These are phyloP conservation scores for Plasmopara halstedii DNA, from an alignment of 352 stramenopile species.

Conservation along the genomic window DNA sequence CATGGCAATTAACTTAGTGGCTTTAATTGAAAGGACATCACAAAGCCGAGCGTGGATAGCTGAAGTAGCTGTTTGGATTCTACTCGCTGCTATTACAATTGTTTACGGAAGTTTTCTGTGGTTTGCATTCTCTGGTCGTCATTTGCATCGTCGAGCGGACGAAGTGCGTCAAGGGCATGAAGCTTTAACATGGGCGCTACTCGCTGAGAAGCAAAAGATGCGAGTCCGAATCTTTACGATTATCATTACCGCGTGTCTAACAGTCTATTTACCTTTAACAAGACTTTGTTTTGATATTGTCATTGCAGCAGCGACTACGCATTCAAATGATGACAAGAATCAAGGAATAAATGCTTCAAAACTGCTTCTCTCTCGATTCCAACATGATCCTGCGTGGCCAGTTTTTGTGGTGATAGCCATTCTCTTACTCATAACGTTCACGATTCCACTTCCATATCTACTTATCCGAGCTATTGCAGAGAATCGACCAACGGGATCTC, in stretches of 20 bases:
- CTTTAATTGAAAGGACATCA: constrained; percentile 4
- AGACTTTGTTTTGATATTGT: constrained; percentile 30
- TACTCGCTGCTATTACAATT: constrained; percentile 20
- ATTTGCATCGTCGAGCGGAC: constrained; percentile 31
- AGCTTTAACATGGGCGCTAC: constrained; percentile 25
- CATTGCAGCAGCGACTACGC: not conserved
- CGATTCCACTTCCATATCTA: constrained; percentile 24
- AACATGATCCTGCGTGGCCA: constrained; percentile 15
- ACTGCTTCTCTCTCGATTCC: constrained; percentile 12
- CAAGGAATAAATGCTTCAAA: constrained; percentile 6
- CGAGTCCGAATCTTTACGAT: constrained; percentile 30
- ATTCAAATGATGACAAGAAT: not conserved
- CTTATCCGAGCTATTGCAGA: constrained; percentile 24
- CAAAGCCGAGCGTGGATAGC: constrained; percentile 4
- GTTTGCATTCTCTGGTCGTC: constrained; percentile 26
- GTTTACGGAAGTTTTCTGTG: constrained; percentile 34
- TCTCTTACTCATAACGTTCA: constrained; percentile 32
- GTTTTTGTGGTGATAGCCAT: constrained; percentile 14
- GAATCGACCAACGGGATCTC: constrained; percentile 33
- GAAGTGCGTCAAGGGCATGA: constrained; percentile 43
- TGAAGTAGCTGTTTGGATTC: constrained; percentile 19
- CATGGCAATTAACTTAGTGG: constrained; percentile 15
- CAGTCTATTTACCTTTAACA: constrained; percentile 38
- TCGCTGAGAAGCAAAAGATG: constrained; percentile 26
- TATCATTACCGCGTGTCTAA: constrained; percentile 34